Conservation (phyloP, 768 basidiomycete genomes). For the Mycena sanguinolenta region DNA sequence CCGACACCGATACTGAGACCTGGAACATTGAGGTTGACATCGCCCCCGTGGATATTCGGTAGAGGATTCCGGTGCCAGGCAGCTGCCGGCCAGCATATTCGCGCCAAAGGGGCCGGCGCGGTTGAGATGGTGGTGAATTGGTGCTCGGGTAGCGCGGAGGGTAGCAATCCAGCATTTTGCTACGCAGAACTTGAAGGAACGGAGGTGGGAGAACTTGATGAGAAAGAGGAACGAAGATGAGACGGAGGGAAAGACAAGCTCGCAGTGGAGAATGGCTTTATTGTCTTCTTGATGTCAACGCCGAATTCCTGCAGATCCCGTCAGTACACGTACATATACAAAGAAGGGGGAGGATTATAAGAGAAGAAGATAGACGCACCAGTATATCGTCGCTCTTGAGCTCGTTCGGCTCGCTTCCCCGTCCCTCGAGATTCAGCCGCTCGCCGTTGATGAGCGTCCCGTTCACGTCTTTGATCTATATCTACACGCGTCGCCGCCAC, state of each 20-base stretch:
- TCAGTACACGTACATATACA: too few species aligned
- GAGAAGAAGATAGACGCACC: slow-evolving; percentile 58
- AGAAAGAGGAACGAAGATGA: too few species aligned
- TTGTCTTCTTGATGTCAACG: slow-evolving; percentile 99
- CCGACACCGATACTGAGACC: too few species aligned
- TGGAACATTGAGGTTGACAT: too few species aligned
- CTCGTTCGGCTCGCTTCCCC: slow-evolving; percentile 93
- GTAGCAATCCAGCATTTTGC: too few species aligned
- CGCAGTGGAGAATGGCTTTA: slow-evolving; percentile 97
- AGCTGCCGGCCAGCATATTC: slow-evolving; percentile 64
- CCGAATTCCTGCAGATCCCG: too few species aligned
- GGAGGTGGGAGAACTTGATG: too few species aligned
- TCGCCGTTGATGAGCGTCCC: slow-evolving; percentile 99
- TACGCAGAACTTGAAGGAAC: too few species aligned
- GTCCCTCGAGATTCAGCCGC: slow-evolving; percentile 87
- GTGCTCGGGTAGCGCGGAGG: slow-evolving; percentile 28
- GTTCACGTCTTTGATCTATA: slow-evolving; percentile 98
- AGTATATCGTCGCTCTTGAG: slow-evolving; percentile 97
- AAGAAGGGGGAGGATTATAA: too few species aligned
- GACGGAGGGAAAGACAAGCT: slow-evolving; percentile 95
- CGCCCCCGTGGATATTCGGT: slow-evolving; percentile 71
- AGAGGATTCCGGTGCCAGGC: too few species aligned
- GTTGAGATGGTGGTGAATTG: slow-evolving; percentile 29
- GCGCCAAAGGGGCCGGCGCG: slow-evolving; percentile 6
- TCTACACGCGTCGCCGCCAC: too few species aligned